Evolutionary conservation across 1,284 basidiomycete genomes (phyloP), one percentile per base, ranked within the genome.

Genomic region (Porphyrellus sp.): DNA sequence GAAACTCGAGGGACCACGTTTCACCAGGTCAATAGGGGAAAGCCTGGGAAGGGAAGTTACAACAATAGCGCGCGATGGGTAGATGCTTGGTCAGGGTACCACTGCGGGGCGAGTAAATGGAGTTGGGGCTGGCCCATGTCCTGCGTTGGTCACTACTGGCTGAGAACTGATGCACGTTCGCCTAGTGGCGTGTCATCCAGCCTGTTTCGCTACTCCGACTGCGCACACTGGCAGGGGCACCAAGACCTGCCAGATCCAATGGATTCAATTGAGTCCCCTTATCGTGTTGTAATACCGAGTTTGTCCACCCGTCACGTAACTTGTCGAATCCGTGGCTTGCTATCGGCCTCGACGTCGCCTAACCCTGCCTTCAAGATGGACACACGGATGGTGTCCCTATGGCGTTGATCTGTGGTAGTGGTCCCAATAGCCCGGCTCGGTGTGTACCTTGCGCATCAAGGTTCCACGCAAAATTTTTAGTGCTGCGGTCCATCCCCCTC

Each of bases 141-240:
- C 60, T 50, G 62, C 57, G 51, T 43, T 31, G 15, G 40, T 50
- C n/a, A n/a, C n/a, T n/a, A n/a, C n/a, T n/a, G n/a, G 42, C 51
- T 54, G 49, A 46, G 52, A 50, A 46, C 27, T 12, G 46, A 52
- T 46, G 41, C 59, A 62, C 55, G 52, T 59, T 62, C 46, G 48
- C 45, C 37, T 9, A 37, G 63, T 63, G 62, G 58, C 58, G 63
- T 65, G 60, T 52, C 50, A 46, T 43, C 24, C 42, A 23, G 28
- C 24, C 40, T 46, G 49, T 18, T 34, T 28, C 46, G 20, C 30
- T 39, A 23, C 8, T 15, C 50, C 37, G 44, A 42, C 25, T 23
- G 38, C 30, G 27, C 24, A 42, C 37, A 51, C 35, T 46, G 46
- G 33, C 40, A 55, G 51, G 30, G 30, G 39, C 27, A 20, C 34